Evolutionary conservation across 2,329 filamentous ascomycete species (phyloP), one percentile per base, ranked within the genome.

Genomic region (Aspergillus melleus): DNA sequence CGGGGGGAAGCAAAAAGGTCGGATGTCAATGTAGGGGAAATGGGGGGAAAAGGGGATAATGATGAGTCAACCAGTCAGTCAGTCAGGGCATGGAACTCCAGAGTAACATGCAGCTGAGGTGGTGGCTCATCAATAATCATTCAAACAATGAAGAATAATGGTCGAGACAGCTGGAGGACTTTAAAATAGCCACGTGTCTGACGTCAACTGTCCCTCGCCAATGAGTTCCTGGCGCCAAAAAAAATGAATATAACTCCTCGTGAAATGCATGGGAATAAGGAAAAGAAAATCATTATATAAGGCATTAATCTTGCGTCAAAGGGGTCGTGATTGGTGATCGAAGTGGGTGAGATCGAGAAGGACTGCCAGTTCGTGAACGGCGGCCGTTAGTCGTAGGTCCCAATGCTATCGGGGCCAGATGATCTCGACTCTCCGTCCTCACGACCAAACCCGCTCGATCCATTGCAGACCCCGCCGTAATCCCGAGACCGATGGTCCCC

Each of bases 401-500:
- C 30, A 78, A 58, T 75, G 79, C 83, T 14, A 85, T 72, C 9
- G 80, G 83, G 16, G 84, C 81, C 42, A 97, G 76, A 59, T 91
- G 83, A 72, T 98, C 95, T 55, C 92, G 83, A 72, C 92, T 96
- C 72, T 97, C 94, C 0, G 91, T 96, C 66, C 94, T 82, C 2
- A 92, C 85, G 56, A 91, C 88, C 64, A 97, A 74, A 1, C 93
- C 93, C 51, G 85, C 87, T 44, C 92, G 77, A 57, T 86, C 84
- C 65, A 85, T 84, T 10, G 80, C 73, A 63, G 80, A 54, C 52
- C 72, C 67, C 49, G 63, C 66, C 49, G 73, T 68, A 64, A 77
- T 72, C 47, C 76, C 73, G 58, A 76, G 60, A 29, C 74, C 72
- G 51, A 77, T 72, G 6, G 73, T 76, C 22, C 68, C 72, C 0